phyloP scores from a whole-genome alignment of 108 stramenopile species.

The Skeletonema grethae region DNA sequence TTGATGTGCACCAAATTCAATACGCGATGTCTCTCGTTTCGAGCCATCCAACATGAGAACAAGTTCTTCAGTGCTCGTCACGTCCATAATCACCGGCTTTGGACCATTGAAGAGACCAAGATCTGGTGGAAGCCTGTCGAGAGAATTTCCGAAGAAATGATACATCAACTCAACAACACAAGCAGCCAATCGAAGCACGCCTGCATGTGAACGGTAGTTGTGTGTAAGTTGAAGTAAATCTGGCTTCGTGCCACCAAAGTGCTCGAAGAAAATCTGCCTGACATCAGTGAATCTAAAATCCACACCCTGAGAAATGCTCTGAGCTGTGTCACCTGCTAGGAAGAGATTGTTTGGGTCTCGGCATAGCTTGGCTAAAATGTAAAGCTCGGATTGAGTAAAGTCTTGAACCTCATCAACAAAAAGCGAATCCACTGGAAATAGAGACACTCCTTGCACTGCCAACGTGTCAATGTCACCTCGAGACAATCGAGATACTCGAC shows the following conservation, averaged over 20 bases:
- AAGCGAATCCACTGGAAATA: slow-evolving; percentile 33
- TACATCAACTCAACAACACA: slow-evolving; percentile 48
- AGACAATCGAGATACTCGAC: slow-evolving; percentile 23
- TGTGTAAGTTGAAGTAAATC: slow-evolving; percentile 40
- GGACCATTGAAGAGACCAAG: slow-evolving; percentile 38
- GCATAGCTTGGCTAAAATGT: slow-evolving; percentile 36
- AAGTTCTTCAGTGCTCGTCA: slow-evolving; percentile 31
- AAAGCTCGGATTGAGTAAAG: slow-evolving; percentile 44
- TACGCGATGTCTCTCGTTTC: slow-evolving; percentile 40
- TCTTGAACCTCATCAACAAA: slow-evolving; percentile 58
- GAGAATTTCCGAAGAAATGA: slow-evolving; percentile 26
- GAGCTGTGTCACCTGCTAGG: slow-evolving; percentile 54
- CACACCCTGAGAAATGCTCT: slow-evolving; percentile 47
- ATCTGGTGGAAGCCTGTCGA: slow-evolving; percentile 45
- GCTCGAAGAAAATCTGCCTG: slow-evolving; percentile 42
- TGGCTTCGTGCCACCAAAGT: slow-evolving; percentile 35
- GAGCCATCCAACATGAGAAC: slow-evolving; percentile 52
- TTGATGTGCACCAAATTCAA: slow-evolving; percentile 58
- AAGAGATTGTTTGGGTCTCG: slow-evolving; percentile 40
- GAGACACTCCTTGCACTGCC: neutral
- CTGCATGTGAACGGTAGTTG: slow-evolving; percentile 53
- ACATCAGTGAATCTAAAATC: slow-evolving; percentile 56
- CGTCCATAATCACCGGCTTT: slow-evolving; percentile 38
- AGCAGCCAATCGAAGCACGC: slow-evolving; percentile 49
- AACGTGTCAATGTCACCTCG: neutral